Evolutionary conservation across 352 stramenopile genomes (phyloP).

Genomic region (Pythium biforme): DNA sequence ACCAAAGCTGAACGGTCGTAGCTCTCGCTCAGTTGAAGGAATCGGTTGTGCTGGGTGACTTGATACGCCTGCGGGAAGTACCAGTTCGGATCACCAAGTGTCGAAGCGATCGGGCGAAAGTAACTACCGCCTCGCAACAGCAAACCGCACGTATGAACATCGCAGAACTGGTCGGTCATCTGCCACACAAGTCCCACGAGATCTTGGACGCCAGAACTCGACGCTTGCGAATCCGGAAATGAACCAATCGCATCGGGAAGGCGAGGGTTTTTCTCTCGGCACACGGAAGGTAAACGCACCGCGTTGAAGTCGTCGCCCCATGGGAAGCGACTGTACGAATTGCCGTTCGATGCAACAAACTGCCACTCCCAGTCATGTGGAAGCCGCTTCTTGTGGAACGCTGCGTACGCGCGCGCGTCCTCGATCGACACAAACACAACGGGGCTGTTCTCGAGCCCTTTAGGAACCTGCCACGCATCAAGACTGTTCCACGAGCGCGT

Average conservation of each 20-base stretch:
- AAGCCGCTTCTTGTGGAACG: slow-evolving; percentile 71
- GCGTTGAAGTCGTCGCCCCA: slow-evolving; percentile 47
- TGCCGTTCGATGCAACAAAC: slow-evolving; percentile 75
- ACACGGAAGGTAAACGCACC: slow-evolving; percentile 25
- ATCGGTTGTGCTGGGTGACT: slow-evolving; percentile 68
- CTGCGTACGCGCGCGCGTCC: slow-evolving; percentile 66
- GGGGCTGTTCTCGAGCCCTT: slow-evolving; percentile 46
- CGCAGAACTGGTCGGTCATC: slow-evolving; percentile 85
- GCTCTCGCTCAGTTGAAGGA: slow-evolving; percentile 68
- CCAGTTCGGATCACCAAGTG: slow-evolving; percentile 77
- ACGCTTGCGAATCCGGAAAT: slow-evolving; percentile 44
- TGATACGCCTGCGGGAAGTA: slow-evolving; percentile 77
- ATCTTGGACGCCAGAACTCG: slow-evolving; percentile 58
- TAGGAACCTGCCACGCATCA: slow-evolving; percentile 46
- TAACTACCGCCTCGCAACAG: slow-evolving; percentile 74
- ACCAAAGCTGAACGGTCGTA: slow-evolving; percentile 75
- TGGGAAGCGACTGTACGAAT: slow-evolving; percentile 53
- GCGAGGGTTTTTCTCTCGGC: slow-evolving; percentile 42
- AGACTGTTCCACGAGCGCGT: slow-evolving; percentile 21
- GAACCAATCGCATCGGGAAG: slow-evolving; percentile 48
- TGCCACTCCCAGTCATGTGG: slow-evolving; percentile 88
- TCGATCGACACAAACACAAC: slow-evolving; percentile 77
- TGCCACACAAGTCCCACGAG: slow-evolving; percentile 85
- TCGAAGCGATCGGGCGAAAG: slow-evolving; percentile 68
- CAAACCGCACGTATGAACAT: slow-evolving; percentile 75